Percentiles rank a stretch among this genome's conserved stretches.
phyloP scores from a whole-genome alignment of 495 filamentous ascomycete species.

The Aspergillus sclerotioniger region DNA sequence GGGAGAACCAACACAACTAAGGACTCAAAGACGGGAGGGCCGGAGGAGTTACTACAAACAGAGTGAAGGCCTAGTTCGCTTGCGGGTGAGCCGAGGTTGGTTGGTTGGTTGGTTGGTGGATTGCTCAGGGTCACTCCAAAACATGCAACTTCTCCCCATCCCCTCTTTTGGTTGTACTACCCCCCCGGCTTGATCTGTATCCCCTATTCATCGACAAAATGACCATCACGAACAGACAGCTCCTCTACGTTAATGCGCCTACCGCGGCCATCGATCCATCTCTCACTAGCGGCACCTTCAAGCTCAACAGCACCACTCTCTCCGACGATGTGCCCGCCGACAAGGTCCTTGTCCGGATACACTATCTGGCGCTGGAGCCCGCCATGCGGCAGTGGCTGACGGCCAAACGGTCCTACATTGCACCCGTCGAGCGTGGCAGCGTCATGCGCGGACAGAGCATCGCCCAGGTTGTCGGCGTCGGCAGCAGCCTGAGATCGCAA shows the following conservation, averaged over 20 bases:
- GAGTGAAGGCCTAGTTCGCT: background rate
- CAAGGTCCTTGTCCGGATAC: slow-evolving; percentile 61
- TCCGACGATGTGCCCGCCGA: slow-evolving; percentile 50
- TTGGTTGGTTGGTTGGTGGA: too few relatives aligned
- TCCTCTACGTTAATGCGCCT: slow-evolving; percentile 42
- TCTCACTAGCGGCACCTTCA: slow-evolving; percentile 50
- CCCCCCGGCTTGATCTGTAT: background rate
- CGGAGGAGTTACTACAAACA: background rate
- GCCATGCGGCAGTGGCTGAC: slow-evolving; percentile 79
- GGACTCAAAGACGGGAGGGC: background rate
- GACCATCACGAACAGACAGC: slow-evolving; percentile 38
- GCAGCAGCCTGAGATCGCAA: slow-evolving; percentile 30
- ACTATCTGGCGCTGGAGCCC: slow-evolving; percentile 76
- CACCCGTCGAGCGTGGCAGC: slow-evolving; percentile 62
- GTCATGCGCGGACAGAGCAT: slow-evolving; percentile 66
- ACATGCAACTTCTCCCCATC: background rate
- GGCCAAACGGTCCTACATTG: slow-evolving; percentile 63
- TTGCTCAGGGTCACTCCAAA: background rate
- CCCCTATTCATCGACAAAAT: slow-evolving; percentile 19
- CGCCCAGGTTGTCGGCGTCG: slow-evolving; percentile 50
- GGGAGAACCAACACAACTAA: background rate
- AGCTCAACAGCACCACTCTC: slow-evolving; percentile 47
- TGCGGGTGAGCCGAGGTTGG: slow-evolving; percentile 5
- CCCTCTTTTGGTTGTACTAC: background rate
- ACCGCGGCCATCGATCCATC: slow-evolving; percentile 41